These are phyloP conservation scores for Angophora floribunda DNA, from an alignment of 345 rosid species.

Conservation along the genomic window DNA sequence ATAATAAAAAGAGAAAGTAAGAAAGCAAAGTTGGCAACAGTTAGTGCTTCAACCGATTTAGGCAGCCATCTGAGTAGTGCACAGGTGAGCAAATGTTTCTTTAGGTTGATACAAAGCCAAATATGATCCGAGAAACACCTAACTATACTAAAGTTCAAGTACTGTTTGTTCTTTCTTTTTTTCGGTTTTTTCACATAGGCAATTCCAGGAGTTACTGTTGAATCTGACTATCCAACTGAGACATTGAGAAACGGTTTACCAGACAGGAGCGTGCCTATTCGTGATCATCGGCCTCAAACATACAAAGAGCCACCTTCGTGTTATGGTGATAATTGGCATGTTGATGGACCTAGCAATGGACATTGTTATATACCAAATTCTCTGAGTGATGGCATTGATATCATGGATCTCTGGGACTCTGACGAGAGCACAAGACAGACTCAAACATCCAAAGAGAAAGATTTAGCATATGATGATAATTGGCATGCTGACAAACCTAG, in stretches of 20 bases:
- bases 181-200: neutral
- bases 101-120: neutral
- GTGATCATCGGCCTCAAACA: neutral
- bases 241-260: neutral
- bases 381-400: rapidly evolving
- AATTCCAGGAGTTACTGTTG: neutral
- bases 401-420: neutral
- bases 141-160: neutral
- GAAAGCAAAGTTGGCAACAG: neutral
- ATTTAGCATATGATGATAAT: neutral
- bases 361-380: neutral
- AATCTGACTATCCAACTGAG: neutral
- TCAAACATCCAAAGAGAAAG: neutral
- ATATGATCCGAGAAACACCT: neutral
- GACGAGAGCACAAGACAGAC: neutral
- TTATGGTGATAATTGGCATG: neutral
- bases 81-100: neutral
- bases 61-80: neutral
- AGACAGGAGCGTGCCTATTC: neutral
- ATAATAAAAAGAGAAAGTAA: neutral
- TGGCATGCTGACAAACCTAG: neutral
- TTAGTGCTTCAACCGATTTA: neutral
- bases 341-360: no score
- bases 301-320: neutral
- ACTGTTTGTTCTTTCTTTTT: neutral